Conservation (phyloP, 345 rosid genomes). For the Salix dunnii region DNA sequence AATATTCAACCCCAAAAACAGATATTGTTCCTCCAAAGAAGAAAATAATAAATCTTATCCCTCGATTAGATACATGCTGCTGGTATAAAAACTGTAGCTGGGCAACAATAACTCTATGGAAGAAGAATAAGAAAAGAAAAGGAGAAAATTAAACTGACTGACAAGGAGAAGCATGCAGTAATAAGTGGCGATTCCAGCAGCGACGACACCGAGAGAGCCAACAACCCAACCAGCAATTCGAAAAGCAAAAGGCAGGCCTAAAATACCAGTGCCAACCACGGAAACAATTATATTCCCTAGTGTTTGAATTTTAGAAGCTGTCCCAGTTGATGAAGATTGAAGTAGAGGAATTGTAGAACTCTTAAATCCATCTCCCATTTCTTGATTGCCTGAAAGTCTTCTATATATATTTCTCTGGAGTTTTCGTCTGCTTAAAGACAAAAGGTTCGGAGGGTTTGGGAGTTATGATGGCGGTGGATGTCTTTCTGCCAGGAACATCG, state of each 20-base stretch:
- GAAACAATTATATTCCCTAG: slow-evolving; percentile 88
- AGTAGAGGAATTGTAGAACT: slow-evolving; percentile 7
- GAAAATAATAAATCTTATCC: not conserved
- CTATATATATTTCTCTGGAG: not conserved
- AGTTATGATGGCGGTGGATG: too few species aligned
- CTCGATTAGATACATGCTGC: not conserved
- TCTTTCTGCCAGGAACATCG: too few species aligned
- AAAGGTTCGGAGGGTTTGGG: not conserved
- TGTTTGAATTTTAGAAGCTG: slow-evolving; percentile 69
- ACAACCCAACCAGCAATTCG: slow-evolving; percentile 84
- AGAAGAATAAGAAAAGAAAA: not conserved
- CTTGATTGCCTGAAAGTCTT: not conserved
- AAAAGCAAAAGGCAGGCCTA: slow-evolving; percentile 91
- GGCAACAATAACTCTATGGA: not conserved
- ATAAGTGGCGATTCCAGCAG: slow-evolving; percentile 62
- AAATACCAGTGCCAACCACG: slow-evolving; percentile 84
- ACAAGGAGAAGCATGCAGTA: slow-evolving; percentile 97
- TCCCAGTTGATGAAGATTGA: slow-evolving; percentile 24
- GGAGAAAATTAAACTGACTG: slow-evolving; percentile 20
- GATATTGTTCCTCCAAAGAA: too few species aligned
- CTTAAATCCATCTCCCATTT: slow-evolving; percentile 11
- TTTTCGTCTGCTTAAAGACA: not conserved
- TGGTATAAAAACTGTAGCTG: slow-evolving; percentile 4
- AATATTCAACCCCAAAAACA: not conserved
- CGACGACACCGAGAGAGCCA: slow-evolving; percentile 58